phyloP scores from a whole-genome alignment of 305 asterid species.

The Solanum chacoense region DNA sequence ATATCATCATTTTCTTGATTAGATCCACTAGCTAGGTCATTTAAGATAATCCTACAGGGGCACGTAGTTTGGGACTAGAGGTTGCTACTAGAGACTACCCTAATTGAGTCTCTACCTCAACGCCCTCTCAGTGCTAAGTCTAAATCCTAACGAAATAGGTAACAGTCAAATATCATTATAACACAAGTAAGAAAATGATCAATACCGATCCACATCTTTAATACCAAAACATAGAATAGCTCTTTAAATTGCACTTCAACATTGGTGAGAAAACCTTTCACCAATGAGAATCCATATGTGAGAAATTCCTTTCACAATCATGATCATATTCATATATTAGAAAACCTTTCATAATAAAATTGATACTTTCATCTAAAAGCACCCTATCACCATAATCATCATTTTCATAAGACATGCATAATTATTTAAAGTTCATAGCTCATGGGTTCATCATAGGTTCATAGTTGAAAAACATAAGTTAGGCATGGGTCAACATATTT shows the following conservation, averaged over 20 bases:
- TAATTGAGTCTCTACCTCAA: neutral
- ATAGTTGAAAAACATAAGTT: neutral
- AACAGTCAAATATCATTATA: neutral
- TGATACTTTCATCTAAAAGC: neutral
- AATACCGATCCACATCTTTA: neutral
- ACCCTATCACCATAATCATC: neutral
- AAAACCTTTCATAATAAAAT: neutral
- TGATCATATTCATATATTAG: neutral
- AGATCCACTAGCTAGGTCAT: neutral
- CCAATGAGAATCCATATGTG: neutral
- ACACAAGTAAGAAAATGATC: neutral
- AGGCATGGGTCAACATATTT: neutral
- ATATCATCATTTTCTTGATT: neutral
- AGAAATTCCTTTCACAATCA: no score
- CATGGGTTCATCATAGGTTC: neutral
- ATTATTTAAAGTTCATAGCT: neutral
- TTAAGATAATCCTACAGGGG: neutral
- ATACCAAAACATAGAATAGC: neutral
- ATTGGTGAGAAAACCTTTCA: neutral
- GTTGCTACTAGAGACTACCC: neutral
- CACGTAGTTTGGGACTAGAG: neutral
- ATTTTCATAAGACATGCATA: neutral
- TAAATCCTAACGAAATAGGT: no score
- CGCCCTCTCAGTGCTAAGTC: neutral
- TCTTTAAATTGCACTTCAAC: no score